A percentile compares a stretch with the other conserved stretches of the same genome.
Evolutionary conservation across 345 rosid species (phyloP).

Genomic region (Stellera chamaejasme): DNA sequence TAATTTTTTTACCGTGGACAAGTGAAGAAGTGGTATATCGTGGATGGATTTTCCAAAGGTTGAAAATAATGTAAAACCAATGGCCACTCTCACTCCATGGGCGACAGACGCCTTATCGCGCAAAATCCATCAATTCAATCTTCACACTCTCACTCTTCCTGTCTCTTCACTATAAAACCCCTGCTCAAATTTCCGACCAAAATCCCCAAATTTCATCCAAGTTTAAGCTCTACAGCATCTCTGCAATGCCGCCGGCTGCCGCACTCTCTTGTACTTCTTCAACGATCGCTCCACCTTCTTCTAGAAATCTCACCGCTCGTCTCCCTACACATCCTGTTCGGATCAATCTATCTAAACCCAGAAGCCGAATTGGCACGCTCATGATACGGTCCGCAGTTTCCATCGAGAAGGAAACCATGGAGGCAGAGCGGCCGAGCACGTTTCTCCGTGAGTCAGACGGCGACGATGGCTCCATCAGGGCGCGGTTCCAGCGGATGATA

Average conservation of each 20-base stretch:
- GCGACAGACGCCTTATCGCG: too few relatives aligned
- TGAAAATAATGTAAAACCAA: too few relatives aligned
- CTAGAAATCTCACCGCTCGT: neutral
- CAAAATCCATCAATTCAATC: too few relatives aligned
- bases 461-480: slow-evolving; percentile 38
- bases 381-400: slow-evolving; percentile 37
- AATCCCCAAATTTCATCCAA: too few relatives aligned
- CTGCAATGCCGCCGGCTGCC: slow-evolving; percentile 13
- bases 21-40: too few relatives aligned
- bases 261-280: slow-evolving; percentile 16
- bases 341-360: slow-evolving; percentile 1
- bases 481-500: slow-evolving; percentile 88
- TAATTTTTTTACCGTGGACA: too few relatives aligned
- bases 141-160: too few relatives aligned
- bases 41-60: too few relatives aligned
- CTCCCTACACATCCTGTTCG: neutral
- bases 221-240: neutral
- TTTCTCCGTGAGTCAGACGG: slow-evolving; percentile 70
- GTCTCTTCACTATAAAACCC: too few relatives aligned
- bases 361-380: slow-evolving; percentile 1
- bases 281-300: slow-evolving; percentile 3
- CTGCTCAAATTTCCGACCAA: too few relatives aligned
- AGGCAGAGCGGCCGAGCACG: slow-evolving; percentile 61
- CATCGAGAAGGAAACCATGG: slow-evolving; percentile 55
- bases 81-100: too few relatives aligned